Evolutionary conservation across 441 rosid genomes (phyloP).

Genomic region (Corymbia citriodora): DNA sequence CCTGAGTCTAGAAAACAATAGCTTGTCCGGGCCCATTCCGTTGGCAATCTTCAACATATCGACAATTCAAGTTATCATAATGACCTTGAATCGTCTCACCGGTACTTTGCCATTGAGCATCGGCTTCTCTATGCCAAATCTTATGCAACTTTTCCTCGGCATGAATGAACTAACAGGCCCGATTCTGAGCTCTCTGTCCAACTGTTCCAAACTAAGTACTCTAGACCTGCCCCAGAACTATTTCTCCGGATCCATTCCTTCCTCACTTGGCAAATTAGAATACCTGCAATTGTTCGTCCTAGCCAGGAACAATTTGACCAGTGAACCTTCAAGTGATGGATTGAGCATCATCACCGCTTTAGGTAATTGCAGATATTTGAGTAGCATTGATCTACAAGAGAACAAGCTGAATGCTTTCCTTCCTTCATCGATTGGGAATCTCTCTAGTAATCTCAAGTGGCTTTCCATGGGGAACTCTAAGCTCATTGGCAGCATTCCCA

Average conservation of each 20-base stretch:
- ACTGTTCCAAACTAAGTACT: not conserved
- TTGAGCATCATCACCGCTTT: not conserved
- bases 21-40: not conserved
- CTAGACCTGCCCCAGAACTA: not conserved
- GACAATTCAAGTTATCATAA: not conserved
- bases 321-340: not conserved
- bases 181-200: not conserved
- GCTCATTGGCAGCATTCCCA: not conserved
- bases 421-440: not conserved
- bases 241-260: not conserved
- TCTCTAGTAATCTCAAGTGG: not conserved
- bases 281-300: not conserved
- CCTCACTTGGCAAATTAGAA: not conserved
- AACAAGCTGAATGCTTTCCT: not conserved
- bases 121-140: not conserved
- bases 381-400: not conserved
- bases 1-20: not conserved
- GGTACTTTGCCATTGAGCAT: not conserved
- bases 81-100: not conserved
- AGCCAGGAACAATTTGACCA: not conserved
- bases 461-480: not conserved
- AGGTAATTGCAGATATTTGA: not conserved
- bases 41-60: not conserved
- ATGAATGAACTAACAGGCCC: rapidly evolving
- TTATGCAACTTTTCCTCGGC: not conserved